Conservation (phyloP, 345 rosid genomes). For the Eucalyptus curtisii region DNA sequence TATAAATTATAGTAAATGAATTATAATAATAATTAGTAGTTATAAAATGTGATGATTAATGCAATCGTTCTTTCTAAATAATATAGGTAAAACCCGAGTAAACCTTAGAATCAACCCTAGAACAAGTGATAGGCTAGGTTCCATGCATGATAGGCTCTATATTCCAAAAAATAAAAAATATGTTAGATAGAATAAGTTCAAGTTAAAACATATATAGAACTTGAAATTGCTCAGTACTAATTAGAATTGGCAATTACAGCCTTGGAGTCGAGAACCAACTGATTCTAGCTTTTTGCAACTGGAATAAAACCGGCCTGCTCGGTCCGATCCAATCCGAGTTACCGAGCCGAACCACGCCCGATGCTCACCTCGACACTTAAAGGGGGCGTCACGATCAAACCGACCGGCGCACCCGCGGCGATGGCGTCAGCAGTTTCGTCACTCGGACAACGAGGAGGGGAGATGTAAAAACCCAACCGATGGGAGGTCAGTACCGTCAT, state of each 20-base stretch:
- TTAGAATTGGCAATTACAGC: fast-evolving
- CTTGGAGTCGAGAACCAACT: fast-evolving
- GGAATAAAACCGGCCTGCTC: fast-evolving
- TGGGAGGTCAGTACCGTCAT: not conserved
- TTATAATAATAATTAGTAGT: too few relatives aligned
- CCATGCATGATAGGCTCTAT: too few relatives aligned
- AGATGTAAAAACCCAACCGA: not conserved
- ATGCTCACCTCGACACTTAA: not conserved
- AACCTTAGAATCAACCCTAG: fast-evolving
- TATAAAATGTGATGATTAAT: fast-evolving
- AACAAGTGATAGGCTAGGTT: too few relatives aligned
- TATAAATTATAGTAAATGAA: fast-evolving
- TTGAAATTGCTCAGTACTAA: fast-evolving
- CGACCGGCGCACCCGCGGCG: not conserved
- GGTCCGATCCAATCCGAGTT: not conserved
- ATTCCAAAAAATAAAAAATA: fast-evolving
- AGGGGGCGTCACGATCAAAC: fast-evolving
- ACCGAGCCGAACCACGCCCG: fast-evolving
- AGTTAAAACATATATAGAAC: fast-evolving
- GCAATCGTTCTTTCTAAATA: fast-evolving
- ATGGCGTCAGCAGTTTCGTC: not conserved
- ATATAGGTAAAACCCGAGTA: fast-evolving
- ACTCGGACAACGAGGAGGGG: not conserved
- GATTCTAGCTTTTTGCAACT: fast-evolving
- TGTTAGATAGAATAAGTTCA: fast-evolving